phyloP scores from a whole-genome alignment of 1,139 yeast genomes.

The Yamadazyma oceani region DNA sequence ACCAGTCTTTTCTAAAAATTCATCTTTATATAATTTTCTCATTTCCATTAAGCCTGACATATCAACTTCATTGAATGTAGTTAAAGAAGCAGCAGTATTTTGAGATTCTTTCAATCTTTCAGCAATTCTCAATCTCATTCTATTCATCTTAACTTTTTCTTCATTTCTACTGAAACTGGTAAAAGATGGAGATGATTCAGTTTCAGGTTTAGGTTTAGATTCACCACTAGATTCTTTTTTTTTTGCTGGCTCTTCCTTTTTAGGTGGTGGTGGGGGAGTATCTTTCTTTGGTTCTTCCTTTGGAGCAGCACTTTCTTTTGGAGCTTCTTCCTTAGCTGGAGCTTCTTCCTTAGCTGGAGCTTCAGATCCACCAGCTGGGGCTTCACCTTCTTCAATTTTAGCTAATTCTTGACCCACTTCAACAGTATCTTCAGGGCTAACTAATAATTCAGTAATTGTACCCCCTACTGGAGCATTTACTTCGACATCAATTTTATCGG shows the following conservation, averaged over 20 bases:
- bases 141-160: slow-evolving; percentile 96
- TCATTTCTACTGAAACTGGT: slow-evolving; percentile 80
- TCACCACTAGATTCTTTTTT: slow-evolving; percentile 20
- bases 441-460: slow-evolving; percentile 81
- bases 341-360: slow-evolving; percentile 28
- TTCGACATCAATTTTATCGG: slow-evolving; percentile 97
- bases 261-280: slow-evolving; percentile 33
- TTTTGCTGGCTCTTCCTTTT: slow-evolving; percentile 23
- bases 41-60: slow-evolving; percentile 90
- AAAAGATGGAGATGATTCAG: slow-evolving; percentile 45
- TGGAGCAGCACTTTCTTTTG: slow-evolving; percentile 21
- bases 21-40: slow-evolving; percentile 97
- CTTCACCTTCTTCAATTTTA: slow-evolving; percentile 87
- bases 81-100: slow-evolving; percentile 97
- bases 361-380: slow-evolving; percentile 66
- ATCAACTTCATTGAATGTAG: slow-evolving; percentile 98
- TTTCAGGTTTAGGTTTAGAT: slow-evolving; percentile 20
- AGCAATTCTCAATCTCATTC: slow-evolving; percentile 99
- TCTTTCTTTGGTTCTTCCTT: slow-evolving; percentile 25
- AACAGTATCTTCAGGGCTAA: slow-evolving; percentile 86
- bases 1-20: slow-evolving; percentile 90
- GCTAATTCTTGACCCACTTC: slow-evolving; percentile 94
- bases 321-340: slow-evolving; percentile 23
- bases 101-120: slow-evolving; percentile 99
- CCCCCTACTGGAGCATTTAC: slow-evolving; percentile 95